Evolutionary conservation across 352 stramenopile genomes (phyloP), one percentile per base, ranked within the genome.

Genomic region (Peronospora destructor): DNA sequence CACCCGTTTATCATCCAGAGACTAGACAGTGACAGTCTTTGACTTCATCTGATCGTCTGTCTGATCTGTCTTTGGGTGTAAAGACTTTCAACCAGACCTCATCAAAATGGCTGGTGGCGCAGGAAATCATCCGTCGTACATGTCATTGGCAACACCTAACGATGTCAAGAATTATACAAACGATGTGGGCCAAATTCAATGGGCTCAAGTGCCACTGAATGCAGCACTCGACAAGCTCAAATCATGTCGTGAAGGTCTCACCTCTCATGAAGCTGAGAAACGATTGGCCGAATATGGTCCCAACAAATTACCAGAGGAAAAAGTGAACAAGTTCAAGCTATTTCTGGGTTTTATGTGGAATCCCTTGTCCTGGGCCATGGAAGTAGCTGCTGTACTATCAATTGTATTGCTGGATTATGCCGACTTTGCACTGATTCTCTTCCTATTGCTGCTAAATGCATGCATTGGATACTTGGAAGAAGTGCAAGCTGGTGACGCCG

Each of bases 331-430:
- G 68, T 54, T 87, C 38, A 76, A 74, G 59, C 57, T 87, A 17
- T 92, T 92, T 52, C 34, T 88, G 37, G 51, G 71, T 40, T 89
- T 89, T 52, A 85, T 88, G 74, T 88, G 77, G 78, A 87, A 90
- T 64, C 81, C 78, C 40, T 61, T 91, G 35, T 89, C 77, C 54
- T 88, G 75, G 76, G 76, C 79, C 54, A 91, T 91, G 77, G 77
- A 87, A 36, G 64, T 84, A 21, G 77, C 76, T 6, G 77, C 77
- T 21, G 66, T 89, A 8, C 57, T 89, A 16, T 77, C 76, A 49
- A 85, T 87, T 53, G 73, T 89, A 47, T 51, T 91, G 40, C 61
- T 87, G 40, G 79, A 91, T 52, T 91, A 87, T 56, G 53, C 76
- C 23, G 80, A 89, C 45, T 88, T 91, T 28, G 73, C 41, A 16